These are phyloP conservation scores for Coprinopsis cinerea DNA, from an alignment of 768 basidiomycete genomes.

Conservation along the genomic window DNA sequence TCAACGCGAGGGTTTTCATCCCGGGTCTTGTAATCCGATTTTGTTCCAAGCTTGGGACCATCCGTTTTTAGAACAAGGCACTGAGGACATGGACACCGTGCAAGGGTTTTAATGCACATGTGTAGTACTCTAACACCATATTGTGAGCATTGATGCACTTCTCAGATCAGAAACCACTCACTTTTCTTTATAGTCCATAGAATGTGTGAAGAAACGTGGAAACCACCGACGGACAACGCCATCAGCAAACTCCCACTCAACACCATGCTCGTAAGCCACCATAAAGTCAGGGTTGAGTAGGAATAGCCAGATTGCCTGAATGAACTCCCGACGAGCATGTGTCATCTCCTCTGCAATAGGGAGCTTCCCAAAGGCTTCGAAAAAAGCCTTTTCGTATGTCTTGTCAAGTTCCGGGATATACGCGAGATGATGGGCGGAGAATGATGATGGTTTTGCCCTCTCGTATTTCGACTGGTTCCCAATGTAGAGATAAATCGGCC, in stretches of 20 bases:
- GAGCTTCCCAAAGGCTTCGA: slow-evolving; percentile 1
- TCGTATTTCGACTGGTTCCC: slow-evolving; percentile 35
- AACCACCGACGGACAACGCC: slow-evolving; percentile 17
- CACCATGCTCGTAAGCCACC: slow-evolving; percentile 26
- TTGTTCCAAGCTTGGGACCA: no score
- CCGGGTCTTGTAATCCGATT: no score
- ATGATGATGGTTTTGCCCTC: slow-evolving; percentile 17
- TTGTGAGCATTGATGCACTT: not conserved
- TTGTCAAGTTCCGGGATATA: slow-evolving; percentile 29
- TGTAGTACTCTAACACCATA: not conserved
- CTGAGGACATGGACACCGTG: no score
- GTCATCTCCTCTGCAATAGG: not conserved
- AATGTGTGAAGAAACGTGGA: not conserved
- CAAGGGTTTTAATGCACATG: not conserved
- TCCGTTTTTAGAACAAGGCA: no score
- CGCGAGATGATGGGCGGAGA: slow-evolving; percentile 31
- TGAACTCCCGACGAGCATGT: slow-evolving; percentile 16
- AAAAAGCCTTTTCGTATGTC: not conserved
- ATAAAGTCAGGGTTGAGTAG: slow-evolving; percentile 28
- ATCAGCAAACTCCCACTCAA: slow-evolving; percentile 25
- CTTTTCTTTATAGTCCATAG: not conserved
- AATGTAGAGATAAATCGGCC: slow-evolving; percentile 28
- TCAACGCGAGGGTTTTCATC: no score
- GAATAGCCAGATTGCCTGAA: slow-evolving; percentile 22
- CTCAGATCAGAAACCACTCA: not conserved